Conservation (phyloP, 345 rosid genomes). For the Acer campestre region DNA sequence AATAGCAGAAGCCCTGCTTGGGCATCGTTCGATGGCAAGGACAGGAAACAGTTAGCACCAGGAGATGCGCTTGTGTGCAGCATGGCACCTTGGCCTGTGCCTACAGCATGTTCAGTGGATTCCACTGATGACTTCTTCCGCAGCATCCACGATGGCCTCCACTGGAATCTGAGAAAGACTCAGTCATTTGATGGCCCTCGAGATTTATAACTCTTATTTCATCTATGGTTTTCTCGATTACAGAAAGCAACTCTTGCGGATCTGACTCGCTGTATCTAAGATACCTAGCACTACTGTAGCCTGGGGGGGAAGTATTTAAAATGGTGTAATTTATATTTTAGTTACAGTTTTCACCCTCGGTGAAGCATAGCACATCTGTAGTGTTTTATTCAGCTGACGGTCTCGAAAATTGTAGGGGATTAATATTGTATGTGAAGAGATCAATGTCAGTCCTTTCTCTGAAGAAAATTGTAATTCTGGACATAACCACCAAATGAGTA, state of each 20-base stretch:
- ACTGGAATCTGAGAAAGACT: constrained; percentile 89
- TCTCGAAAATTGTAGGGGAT: constrained; percentile 4
- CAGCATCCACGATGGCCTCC: constrained; percentile 96
- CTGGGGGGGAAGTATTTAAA: background rate
- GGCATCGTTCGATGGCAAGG: constrained; percentile 98
- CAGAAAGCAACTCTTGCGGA: constrained; percentile 10
- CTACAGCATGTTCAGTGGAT: constrained; percentile 86
- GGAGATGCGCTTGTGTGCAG: constrained; percentile 97
- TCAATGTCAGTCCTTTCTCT: background rate
- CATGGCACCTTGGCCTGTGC: constrained; percentile 99
- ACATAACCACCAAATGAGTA: background rate
- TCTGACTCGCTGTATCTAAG: background rate
- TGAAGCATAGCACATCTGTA: background rate
- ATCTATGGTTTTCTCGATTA: background rate
- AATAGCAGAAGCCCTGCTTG: constrained; percentile 92
- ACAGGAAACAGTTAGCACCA: constrained; percentile 70
- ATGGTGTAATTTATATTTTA: background rate
- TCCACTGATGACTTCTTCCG: constrained; percentile 85
- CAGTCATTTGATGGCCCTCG: constrained; percentile 86
- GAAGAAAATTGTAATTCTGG: constrained; percentile 8
- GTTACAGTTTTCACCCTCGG: background rate
- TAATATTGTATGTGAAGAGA: background rate
- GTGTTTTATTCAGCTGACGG: background rate
- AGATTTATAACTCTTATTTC: constrained; percentile 28
- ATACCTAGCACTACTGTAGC: background rate